Evolutionary conservation across 805 yeast species (phyloP).

Genomic region (Saturnispora sekii): DNA sequence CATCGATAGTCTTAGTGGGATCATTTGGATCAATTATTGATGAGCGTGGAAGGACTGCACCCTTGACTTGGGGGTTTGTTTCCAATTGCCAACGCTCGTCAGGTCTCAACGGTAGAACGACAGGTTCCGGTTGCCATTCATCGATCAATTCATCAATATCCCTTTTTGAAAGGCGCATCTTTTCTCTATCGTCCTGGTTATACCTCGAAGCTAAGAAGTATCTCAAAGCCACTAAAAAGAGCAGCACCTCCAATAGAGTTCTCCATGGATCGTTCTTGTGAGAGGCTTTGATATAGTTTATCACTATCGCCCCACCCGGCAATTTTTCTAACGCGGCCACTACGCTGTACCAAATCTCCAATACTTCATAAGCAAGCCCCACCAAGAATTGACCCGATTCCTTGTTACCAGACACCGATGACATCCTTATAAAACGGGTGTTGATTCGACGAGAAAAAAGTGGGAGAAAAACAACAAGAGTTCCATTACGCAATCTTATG

Average conservation of each 20-base stretch:
- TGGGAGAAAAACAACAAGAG: not conserved
- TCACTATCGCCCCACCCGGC: constrained; percentile 51
- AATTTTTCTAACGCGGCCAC: constrained; percentile 17
- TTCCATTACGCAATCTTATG: no score
- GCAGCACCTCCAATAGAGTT: constrained; percentile 66
- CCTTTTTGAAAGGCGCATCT: constrained; percentile 44
- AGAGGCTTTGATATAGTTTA: constrained; percentile 72
- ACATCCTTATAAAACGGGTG: not conserved
- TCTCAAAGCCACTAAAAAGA: constrained; percentile 72
- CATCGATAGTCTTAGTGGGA: constrained; percentile 17
- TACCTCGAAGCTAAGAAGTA: constrained; percentile 75
- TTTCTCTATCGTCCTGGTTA: constrained; percentile 63
- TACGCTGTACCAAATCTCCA: constrained; percentile 20
- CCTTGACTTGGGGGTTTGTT: constrained; percentile 53
- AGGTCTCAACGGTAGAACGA: constrained; percentile 46
- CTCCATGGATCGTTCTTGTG: constrained; percentile 92
- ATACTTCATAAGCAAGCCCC: constrained; percentile 19
- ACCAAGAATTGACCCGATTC: constrained; percentile 22
- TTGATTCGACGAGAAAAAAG: not conserved
- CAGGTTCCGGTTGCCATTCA: constrained; percentile 89
- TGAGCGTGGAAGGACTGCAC: constrained; percentile 34
- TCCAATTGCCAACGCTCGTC: constrained; percentile 54
- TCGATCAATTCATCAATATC: constrained; percentile 78
- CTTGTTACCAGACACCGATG: constrained; percentile 4
- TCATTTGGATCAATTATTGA: constrained; percentile 22